These are phyloP conservation scores for Mortierella sp. DNA, from an alignment of 371 early-diverging fungal genomes.

Conservation along the genomic window DNA sequence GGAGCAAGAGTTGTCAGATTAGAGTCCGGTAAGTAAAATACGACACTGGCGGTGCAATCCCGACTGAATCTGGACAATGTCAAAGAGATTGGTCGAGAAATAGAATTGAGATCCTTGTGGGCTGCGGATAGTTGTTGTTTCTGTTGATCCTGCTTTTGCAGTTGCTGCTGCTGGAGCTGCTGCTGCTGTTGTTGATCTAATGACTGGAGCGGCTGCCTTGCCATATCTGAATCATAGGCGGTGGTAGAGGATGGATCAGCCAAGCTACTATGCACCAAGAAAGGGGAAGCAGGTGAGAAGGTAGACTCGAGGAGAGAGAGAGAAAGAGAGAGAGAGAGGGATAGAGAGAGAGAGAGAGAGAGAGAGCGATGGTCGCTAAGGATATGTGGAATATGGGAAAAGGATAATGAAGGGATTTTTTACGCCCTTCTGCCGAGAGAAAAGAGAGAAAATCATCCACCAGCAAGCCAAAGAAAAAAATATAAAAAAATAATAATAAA, in stretches of 20 bases:
- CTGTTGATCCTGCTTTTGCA: constrained; percentile 11
- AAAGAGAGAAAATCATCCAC: neutral
- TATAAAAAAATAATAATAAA: too few relatives aligned
- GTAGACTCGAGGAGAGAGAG: neutral
- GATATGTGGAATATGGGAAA: too few relatives aligned
- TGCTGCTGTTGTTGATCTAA: constrained; percentile 31
- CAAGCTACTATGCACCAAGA: constrained; percentile 15
- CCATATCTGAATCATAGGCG: constrained; percentile 24
- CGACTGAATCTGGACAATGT: constrained; percentile 35
- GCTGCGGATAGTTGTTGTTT: neutral
- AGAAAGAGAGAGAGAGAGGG: neutral
- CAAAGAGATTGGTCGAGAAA: constrained; percentile 13
- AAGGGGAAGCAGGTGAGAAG: neutral
- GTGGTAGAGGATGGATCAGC: constrained; percentile 29
- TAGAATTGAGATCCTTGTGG: constrained; percentile 4
- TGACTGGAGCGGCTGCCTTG: constrained; percentile 17
- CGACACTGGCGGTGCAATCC: constrained; percentile 38
- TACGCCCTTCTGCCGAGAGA: neutral
- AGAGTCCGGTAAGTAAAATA: constrained; percentile 30
- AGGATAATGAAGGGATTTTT: too few relatives aligned
- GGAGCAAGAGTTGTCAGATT: constrained; percentile 36
- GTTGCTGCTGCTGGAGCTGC: constrained; percentile 13
- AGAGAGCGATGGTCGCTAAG: too few relatives aligned
- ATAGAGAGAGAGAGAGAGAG: neutral
- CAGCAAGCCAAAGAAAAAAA: too few relatives aligned